Evolutionary conservation across 2,329 filamentous ascomycete species (phyloP).

Genomic region (Lasiodiplodia sp.): DNA sequence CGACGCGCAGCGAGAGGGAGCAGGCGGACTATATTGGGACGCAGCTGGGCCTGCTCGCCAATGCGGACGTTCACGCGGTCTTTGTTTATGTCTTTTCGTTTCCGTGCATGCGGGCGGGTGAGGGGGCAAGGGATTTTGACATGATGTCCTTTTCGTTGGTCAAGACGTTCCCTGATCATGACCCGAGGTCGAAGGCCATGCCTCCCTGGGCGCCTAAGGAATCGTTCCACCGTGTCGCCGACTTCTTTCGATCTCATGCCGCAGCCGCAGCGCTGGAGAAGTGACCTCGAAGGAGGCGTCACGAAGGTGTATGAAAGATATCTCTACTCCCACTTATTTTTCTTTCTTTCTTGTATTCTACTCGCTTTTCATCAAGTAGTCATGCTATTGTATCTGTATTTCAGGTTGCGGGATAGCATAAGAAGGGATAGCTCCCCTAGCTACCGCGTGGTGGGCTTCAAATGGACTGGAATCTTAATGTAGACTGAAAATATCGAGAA

Average conservation of each 20-base stretch:
- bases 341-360: too few relatives aligned
- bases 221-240: not conserved
- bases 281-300: too few relatives aligned
- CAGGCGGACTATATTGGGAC: not conserved
- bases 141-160: not conserved
- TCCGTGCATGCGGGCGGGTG: not conserved
- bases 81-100: slow-evolving; percentile 3
- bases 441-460: too few relatives aligned
- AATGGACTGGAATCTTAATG: too few relatives aligned
- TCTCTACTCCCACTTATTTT: too few relatives aligned
- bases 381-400: too few relatives aligned
- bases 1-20: not conserved
- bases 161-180: not conserved
- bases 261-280: not conserved
- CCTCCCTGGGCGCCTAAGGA: slow-evolving; percentile 1
- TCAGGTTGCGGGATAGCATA: too few relatives aligned
- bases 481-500: too few relatives aligned
- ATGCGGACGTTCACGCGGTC: not conserved
- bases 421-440: too few relatives aligned
- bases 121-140: not conserved
- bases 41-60: not conserved
- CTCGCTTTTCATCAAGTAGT: too few relatives aligned
- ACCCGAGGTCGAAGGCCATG: not conserved
- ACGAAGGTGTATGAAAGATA: too few relatives aligned
- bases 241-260: not conserved